Conservation (phyloP, 495 filamentous ascomycete genomes). For the Aspergillus carlsbadensis region DNA sequence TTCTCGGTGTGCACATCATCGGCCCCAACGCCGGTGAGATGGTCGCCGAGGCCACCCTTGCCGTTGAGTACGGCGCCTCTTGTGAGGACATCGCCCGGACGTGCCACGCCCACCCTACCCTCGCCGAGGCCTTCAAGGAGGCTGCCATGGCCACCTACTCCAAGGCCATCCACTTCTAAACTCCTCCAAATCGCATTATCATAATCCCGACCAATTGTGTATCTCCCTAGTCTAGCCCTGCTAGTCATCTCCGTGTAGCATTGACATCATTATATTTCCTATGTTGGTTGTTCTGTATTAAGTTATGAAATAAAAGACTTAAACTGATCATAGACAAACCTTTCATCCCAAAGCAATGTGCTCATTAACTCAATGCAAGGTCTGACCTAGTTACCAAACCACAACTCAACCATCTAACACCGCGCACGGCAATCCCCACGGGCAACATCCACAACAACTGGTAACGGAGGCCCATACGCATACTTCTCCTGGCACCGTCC, state of each 20-base stretch:
- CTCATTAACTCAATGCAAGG: too few relatives aligned
- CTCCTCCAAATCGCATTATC: conserved; percentile 25
- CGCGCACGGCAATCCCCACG: neutral
- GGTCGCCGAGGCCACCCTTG: conserved; percentile 96
- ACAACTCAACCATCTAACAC: neutral
- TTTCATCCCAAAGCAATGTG: neutral
- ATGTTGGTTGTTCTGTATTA: conserved; percentile 24
- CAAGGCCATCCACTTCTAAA: conserved; percentile 94
- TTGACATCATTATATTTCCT: conserved; percentile 44
- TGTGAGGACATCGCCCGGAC: conserved; percentile 94
- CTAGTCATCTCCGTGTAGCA: conserved; percentile 48
- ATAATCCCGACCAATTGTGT: conserved; percentile 27
- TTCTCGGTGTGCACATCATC: conserved; percentile 94
- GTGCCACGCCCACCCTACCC: conserved; percentile 94
- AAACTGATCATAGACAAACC: conserved; percentile 9
- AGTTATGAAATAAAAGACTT: conserved; percentile 26
- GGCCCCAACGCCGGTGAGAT: conserved; percentile 96
- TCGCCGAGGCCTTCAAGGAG: conserved; percentile 98
- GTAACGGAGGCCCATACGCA: conserved; percentile 19
- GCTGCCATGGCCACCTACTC: conserved; percentile 97
- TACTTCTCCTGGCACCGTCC: neutral
- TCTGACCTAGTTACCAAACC: neutral
- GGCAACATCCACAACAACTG: conserved; percentile 9
- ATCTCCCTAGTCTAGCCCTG: conserved; percentile 42
- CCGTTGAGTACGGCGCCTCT: conserved; percentile 93